phyloP scores from a whole-genome alignment of 495 filamentous ascomycete genomes.

The Lepraria neglecta region DNA sequence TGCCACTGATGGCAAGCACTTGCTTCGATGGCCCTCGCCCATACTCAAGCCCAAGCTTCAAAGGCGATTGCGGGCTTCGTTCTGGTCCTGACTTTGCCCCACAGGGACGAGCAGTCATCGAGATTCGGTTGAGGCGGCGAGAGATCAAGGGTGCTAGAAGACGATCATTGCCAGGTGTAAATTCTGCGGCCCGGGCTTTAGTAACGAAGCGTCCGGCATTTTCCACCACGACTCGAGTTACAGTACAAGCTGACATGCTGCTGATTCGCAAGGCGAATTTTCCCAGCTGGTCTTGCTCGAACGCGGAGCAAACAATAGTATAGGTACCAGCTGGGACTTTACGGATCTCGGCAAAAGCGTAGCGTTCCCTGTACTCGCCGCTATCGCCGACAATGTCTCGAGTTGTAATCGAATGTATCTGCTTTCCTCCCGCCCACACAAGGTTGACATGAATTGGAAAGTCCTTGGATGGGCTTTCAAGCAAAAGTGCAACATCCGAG shows the following conservation, averaged over 20 bases:
- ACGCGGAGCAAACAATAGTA: conserved; percentile 82
- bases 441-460: conserved; percentile 79
- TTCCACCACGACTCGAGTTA: conserved; percentile 56
- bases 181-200: conserved; percentile 43
- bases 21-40: conserved; percentile 62
- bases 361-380: conserved; percentile 76
- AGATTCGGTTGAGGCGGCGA: conserved; percentile 51
- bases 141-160: conserved; percentile 48
- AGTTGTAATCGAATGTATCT: conserved; percentile 58
- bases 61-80: conserved; percentile 44
- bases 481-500: conserved; percentile 60
- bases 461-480: conserved; percentile 53
- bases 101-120: conserved; percentile 45
- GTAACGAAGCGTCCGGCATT: conserved; percentile 61
- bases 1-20: conserved; percentile 52
- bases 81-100: conserved; percentile 25
- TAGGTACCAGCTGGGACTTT: conserved; percentile 62
- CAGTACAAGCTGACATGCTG: conserved; percentile 46
- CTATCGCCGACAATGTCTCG: conserved; percentile 74
- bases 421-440: conserved; percentile 66
- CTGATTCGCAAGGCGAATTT: conserved; percentile 69
- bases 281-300: conserved; percentile 67
- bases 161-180: conserved; percentile 45
- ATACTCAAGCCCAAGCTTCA: conserved; percentile 58
- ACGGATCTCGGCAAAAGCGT: conserved; percentile 57